Conservation (phyloP, 768 basidiomycete genomes). For the Amanita thiersii region DNA sequence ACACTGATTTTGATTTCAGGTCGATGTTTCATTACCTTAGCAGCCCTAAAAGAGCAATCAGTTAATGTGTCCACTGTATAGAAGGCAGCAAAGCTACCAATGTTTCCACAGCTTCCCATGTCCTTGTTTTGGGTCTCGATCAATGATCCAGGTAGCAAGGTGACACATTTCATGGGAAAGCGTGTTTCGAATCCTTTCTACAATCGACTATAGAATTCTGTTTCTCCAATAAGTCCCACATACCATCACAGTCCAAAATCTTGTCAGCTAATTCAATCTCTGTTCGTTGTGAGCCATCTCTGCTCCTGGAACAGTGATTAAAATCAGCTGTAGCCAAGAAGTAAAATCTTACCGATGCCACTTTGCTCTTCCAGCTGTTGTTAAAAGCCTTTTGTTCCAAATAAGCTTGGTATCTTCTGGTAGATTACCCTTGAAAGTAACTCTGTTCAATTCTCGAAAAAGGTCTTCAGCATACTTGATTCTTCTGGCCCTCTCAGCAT, state of each 20-base stretch:
- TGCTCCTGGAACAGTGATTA: constrained; percentile 28
- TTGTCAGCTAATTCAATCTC: constrained; percentile 79
- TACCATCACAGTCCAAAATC: constrained; percentile 71
- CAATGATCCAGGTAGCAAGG: constrained; percentile 79
- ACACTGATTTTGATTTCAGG: constrained; percentile 71
- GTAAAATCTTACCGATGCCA: constrained; percentile 42
- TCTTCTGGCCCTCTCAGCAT: constrained; percentile 34
- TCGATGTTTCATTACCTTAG: constrained; percentile 56
- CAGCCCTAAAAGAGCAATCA: constrained; percentile 40
- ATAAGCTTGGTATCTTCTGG: constrained; percentile 47
- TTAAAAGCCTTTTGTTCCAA: constrained; percentile 60
- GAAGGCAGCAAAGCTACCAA: constrained; percentile 39
- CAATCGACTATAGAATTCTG: neutral
- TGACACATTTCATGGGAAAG: constrained; percentile 92
- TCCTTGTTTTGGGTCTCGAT: constrained; percentile 56
- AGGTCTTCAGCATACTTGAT: constrained; percentile 47
- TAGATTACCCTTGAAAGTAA: constrained; percentile 46
- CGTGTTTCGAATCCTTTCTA: constrained; percentile 77
- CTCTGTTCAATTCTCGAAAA: constrained; percentile 52
- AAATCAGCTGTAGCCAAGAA: neutral
- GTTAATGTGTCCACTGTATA: neutral
- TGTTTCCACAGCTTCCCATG: constrained; percentile 68
- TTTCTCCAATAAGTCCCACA: constrained; percentile 9
- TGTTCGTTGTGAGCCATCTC: constrained; percentile 48
- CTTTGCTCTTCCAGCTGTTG: constrained; percentile 65